phyloP scores from a whole-genome alignment of 805 yeast genomes.

The Pichia ethanolica region DNA sequence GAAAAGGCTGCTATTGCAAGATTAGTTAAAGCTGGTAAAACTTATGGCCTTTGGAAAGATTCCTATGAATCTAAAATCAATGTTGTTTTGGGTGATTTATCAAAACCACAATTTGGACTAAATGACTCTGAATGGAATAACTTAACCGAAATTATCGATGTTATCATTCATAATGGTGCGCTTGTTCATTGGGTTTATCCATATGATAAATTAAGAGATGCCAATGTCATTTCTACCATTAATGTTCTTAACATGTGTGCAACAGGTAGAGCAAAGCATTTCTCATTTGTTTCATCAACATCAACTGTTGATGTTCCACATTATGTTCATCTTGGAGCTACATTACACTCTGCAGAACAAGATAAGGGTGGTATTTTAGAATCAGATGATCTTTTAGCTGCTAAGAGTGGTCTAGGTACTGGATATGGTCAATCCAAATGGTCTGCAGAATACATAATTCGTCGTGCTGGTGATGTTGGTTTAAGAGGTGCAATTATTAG shows the following conservation, averaged over 20 bases:
- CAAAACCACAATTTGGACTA: slow-evolving; percentile 67
- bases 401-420: slow-evolving; percentile 71
- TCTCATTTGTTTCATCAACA: slow-evolving; percentile 92
- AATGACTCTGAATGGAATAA: slow-evolving; percentile 46
- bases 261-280: slow-evolving; percentile 75
- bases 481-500: slow-evolving; percentile 83
- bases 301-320: slow-evolving; percentile 84
- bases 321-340: slow-evolving; percentile 71
- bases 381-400: slow-evolving; percentile 75
- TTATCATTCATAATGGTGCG: slow-evolving; percentile 93
- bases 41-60: slow-evolving; percentile 78
- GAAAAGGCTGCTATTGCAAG: slow-evolving; percentile 68
- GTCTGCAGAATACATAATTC: slow-evolving; percentile 87
- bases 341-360: slow-evolving; percentile 52
- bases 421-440: slow-evolving; percentile 98
- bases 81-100: slow-evolving; percentile 77
- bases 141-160: slow-evolving; percentile 60
- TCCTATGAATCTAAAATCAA: slow-evolving; percentile 49
- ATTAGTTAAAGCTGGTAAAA: slow-evolving; percentile 62
- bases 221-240: slow-evolving; percentile 84
- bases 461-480: slow-evolving; percentile 85
- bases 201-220: slow-evolving; percentile 79
- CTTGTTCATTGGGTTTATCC: slow-evolving; percentile 99
- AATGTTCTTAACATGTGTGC: slow-evolving; percentile 75
- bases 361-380: slow-evolving; percentile 76